phyloP scores from a whole-genome alignment of 306 rosid species.

The Sphenostylis stenocarpa region DNA sequence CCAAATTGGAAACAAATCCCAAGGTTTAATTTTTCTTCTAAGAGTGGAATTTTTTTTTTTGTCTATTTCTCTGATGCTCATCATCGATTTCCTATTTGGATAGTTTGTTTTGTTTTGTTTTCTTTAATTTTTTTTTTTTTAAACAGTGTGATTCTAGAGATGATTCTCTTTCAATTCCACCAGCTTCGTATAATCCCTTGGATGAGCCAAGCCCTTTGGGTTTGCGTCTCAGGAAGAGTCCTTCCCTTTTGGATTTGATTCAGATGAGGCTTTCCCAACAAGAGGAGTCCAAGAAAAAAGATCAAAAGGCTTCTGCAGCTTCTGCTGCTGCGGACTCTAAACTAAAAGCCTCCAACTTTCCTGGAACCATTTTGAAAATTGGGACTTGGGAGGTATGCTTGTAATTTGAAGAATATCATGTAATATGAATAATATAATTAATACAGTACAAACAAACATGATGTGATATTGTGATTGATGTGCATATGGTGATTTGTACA shows the following conservation, averaged over 20 bases:
- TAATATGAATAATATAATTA: neutral
- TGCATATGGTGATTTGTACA: constrained; percentile 42
- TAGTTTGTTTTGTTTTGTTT: neutral
- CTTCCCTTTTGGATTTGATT: constrained; percentile 82
- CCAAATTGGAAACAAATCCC: constrained; percentile 36
- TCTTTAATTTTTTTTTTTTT: neutral
- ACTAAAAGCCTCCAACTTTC: constrained; percentile 81
- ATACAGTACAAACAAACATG: neutral
- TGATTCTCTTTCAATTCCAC: constrained; percentile 25
- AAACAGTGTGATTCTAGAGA: constrained; percentile 38
- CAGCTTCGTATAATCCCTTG: constrained; percentile 49
- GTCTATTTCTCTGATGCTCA: neutral
- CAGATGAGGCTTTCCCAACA: constrained; percentile 76
- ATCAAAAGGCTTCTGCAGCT: constrained; percentile 39
- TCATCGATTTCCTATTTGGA: neutral
- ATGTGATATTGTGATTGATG: neutral
- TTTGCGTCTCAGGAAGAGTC: constrained; percentile 76
- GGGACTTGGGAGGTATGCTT: constrained; percentile 78
- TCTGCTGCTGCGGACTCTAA: constrained; percentile 43
- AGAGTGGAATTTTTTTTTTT: neutral
- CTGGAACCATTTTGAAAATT: constrained; percentile 63
- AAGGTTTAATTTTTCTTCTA: constrained; percentile 45
- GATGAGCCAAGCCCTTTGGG: constrained; percentile 92
- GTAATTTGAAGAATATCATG: neutral
- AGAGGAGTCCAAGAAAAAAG: constrained; percentile 43